A percentile compares a stretch with the other conserved stretches of the same genome.
These are phyloP conservation scores for Biscogniauxia marginata DNA, from an alignment of 2,329 filamentous ascomycete genomes.

Conservation along the genomic window DNA sequence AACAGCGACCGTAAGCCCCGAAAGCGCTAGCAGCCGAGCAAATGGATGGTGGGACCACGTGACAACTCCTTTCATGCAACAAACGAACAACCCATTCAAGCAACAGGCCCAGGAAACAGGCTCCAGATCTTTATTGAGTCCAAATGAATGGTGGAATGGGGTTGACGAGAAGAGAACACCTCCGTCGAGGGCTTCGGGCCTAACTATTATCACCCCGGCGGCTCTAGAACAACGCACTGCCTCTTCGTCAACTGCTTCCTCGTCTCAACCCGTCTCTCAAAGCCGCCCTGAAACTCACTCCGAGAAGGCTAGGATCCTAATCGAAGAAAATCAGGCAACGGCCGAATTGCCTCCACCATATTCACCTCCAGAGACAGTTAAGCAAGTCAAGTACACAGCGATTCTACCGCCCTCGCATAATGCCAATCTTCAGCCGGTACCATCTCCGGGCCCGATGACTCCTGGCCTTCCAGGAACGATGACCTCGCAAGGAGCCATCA, in stretches of 20 bases:
- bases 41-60: constrained; percentile 79
- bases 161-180: constrained; percentile 25
- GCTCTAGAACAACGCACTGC: constrained; percentile 19
- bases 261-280: constrained; percentile 26
- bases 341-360: constrained; percentile 55
- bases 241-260: constrained; percentile 25
- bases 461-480: constrained; percentile 62
- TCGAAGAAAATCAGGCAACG: constrained; percentile 36
- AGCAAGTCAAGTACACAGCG: constrained; percentile 52
- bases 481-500: constrained; percentile 60
- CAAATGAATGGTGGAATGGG: constrained; percentile 30
- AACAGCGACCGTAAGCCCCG: constrained; percentile 37
- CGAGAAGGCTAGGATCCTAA: constrained; percentile 41
- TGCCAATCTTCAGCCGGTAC: constrained; percentile 47
- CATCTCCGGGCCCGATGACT: constrained; percentile 61
- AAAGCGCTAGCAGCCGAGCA: constrained; percentile 57
- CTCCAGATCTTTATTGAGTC: constrained; percentile 12
- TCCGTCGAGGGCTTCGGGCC: constrained; percentile 13
- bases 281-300: constrained; percentile 23
- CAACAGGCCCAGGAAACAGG: constrained; percentile 32
- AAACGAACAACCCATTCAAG: constrained; percentile 45
- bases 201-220: constrained; percentile 18
- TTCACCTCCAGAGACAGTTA: constrained; percentile 44
- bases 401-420: constrained; percentile 55
- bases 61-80: constrained; percentile 63